Conservation (phyloP, 495 filamentous ascomycete species). For the Aspergillus sclerotiicarbonarius region DNA sequence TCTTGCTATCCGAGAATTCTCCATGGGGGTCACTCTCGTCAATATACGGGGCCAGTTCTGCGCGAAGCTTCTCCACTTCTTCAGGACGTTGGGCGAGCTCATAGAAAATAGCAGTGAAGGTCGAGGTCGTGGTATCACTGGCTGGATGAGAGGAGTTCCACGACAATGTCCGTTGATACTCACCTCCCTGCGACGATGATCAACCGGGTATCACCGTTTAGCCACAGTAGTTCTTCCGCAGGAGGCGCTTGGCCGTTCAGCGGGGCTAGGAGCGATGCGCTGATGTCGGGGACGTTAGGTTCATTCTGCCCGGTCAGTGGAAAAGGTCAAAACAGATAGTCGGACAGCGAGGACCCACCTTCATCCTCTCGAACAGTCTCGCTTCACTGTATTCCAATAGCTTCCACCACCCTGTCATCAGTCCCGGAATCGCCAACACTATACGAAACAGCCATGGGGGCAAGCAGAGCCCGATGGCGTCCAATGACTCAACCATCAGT, state of each 20-base stretch:
- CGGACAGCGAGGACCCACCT: background rate
- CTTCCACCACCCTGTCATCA: background rate
- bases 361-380: background rate
- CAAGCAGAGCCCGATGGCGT: slow-evolving; percentile 9
- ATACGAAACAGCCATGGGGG: slow-evolving; percentile 17
- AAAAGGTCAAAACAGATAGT: no score
- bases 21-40: background rate
- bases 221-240: slow-evolving; percentile 15
- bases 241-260: slow-evolving; percentile 10
- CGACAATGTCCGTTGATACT: background rate
- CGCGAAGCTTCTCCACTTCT: slow-evolving; percentile 23
- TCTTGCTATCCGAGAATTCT: slow-evolving; percentile 12
- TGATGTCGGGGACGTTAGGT: slow-evolving; percentile 21
- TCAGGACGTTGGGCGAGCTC: slow-evolving; percentile 30
- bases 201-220: slow-evolving; percentile 28
- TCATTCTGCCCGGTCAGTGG: background rate
- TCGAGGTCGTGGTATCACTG: slow-evolving; percentile 42
- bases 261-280: slow-evolving; percentile 19
- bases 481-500: slow-evolving; percentile 14
- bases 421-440: background rate
- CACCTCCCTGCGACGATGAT: slow-evolving; percentile 36
- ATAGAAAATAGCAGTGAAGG: slow-evolving; percentile 38
- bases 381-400: background rate
- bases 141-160: background rate
- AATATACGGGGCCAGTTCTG: slow-evolving; percentile 21